Conservation (phyloP, 1,139 yeast species). For the Sugiyamaella grinbergsii region DNA sequence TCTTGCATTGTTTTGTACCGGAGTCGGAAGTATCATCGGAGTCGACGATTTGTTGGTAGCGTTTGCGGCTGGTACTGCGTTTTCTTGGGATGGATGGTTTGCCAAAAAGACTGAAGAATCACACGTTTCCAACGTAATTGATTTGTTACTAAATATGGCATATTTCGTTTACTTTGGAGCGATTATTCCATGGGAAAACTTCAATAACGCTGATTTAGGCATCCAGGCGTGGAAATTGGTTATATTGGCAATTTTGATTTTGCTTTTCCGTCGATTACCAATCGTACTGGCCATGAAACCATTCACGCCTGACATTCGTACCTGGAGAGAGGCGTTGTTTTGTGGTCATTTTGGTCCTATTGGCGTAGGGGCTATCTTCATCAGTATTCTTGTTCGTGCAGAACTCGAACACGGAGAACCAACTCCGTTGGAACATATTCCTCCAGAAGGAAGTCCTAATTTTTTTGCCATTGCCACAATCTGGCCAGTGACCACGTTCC, state of each 20-base stretch:
- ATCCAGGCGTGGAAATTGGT: slow-evolving; percentile 83
- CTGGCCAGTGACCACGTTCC: slow-evolving; percentile 90
- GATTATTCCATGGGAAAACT: slow-evolving; percentile 88
- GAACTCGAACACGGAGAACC: slow-evolving; percentile 71
- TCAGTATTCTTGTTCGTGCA: slow-evolving; percentile 78
- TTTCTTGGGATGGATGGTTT: slow-evolving; percentile 97
- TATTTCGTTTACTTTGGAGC: slow-evolving; percentile 94
- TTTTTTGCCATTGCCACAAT: slow-evolving; percentile 71
- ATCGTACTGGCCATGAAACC: slow-evolving; percentile 79
- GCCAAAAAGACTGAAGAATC: slow-evolving; percentile 85
- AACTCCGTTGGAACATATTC: slow-evolving; percentile 61
- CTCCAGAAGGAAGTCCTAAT: slow-evolving; percentile 56
- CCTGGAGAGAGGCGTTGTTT: slow-evolving; percentile 94
- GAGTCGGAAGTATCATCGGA: slow-evolving; percentile 89
- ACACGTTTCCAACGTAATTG: slow-evolving; percentile 91
- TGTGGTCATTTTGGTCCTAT: slow-evolving; percentile 99
- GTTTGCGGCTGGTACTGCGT: slow-evolving; percentile 94
- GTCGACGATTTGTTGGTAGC: slow-evolving; percentile 91
- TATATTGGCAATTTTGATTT: slow-evolving; percentile 74
- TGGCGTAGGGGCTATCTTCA: slow-evolving; percentile 96
- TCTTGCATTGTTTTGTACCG: slow-evolving; percentile 85
- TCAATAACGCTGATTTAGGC: slow-evolving; percentile 67
- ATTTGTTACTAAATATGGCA: slow-evolving; percentile 68
- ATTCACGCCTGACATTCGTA: slow-evolving; percentile 84
- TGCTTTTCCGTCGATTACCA: slow-evolving; percentile 85